Percentiles rank a stretch among this genome's conserved stretches.
Conservation (phyloP, 208 protist species). For the Crithidia bombi region DNA sequence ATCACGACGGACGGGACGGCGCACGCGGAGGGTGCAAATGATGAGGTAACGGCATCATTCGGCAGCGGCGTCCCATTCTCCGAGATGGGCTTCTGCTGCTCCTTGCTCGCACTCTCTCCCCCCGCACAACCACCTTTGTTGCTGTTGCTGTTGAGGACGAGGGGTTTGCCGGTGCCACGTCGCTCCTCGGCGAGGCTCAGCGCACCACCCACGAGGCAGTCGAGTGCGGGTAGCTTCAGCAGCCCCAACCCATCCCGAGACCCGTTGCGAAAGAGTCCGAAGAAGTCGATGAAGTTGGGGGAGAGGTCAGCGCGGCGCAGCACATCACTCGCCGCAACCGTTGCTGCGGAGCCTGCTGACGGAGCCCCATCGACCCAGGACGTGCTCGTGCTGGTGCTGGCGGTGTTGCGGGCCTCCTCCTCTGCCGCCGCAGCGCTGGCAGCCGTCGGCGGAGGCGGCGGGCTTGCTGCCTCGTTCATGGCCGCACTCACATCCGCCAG, state of each 20-base stretch:
- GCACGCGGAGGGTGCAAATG: not conserved
- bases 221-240: conserved; percentile 54
- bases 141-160: not conserved
- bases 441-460: not conserved
- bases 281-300: conserved; percentile 58
- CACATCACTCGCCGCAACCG: not conserved
- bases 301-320: conserved; percentile 19
- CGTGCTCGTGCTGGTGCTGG: not conserved
- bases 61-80: not conserved
- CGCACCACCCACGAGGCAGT: conserved; percentile 25
- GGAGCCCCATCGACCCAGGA: not conserved
- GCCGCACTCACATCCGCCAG: conserved; percentile 22
- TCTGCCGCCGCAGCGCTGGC: not conserved
- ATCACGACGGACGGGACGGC: conserved; percentile 44
- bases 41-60: not conserved
- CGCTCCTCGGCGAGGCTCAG: conserved; percentile 19
- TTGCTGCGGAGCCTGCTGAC: not conserved
- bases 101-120: not conserved
- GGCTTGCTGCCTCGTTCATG: not conserved
- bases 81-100: not conserved
- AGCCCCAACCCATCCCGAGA: conserved; percentile 72
- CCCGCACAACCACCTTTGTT: not conserved
- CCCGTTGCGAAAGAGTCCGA: conserved; percentile 82
- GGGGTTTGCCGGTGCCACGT: conserved; percentile 4
- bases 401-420: not conserved